Evolutionary conservation across 164 flowering plant species (phyloP).

Genomic region (Annona squamosa): DNA sequence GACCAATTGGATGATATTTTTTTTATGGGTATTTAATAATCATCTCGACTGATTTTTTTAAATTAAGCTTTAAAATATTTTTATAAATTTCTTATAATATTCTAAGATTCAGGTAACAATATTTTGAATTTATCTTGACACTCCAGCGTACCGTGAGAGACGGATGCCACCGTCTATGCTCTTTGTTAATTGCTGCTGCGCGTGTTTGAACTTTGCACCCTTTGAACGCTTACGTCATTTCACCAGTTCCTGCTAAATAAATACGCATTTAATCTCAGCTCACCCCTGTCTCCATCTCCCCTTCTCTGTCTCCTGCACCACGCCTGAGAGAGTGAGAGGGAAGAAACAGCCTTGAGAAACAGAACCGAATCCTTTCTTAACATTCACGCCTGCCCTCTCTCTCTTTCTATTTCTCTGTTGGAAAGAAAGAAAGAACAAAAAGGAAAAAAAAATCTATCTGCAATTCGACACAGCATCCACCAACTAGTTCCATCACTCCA

Average conservation of each 20-base stretch:
- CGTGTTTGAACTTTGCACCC: too few species aligned
- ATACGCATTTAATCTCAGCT: conserved; percentile 11
- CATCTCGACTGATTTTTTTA: too few species aligned
- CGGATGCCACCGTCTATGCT: too few species aligned
- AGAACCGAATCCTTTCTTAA: conserved; percentile 35
- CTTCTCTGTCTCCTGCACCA: neutral
- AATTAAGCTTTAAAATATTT: too few species aligned
- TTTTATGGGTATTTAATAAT: too few species aligned
- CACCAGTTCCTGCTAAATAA: neutral
- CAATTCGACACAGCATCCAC: neutral
- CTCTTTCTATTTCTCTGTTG: conserved; percentile 10
- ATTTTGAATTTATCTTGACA: too few species aligned
- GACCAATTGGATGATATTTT: too few species aligned
- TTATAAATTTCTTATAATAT: too few species aligned
- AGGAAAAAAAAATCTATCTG: neutral
- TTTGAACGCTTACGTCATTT: neutral
- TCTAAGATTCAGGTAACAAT: too few species aligned
- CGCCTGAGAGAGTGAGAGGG: conserved; percentile 7
- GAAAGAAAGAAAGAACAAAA: neutral
- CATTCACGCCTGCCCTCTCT: conserved; percentile 26
- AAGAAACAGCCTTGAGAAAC: conserved; percentile 28
- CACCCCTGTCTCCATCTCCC: conserved; percentile 3
- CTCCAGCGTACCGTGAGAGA: too few species aligned
- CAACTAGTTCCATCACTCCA: conserved; percentile 4
- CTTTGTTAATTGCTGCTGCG: too few species aligned